Percentiles rank a stretch among this genome's conserved stretches.
phyloP scores from a whole-genome alignment of 2,329 filamentous ascomycete species.

The Elsinoe batatas region DNA sequence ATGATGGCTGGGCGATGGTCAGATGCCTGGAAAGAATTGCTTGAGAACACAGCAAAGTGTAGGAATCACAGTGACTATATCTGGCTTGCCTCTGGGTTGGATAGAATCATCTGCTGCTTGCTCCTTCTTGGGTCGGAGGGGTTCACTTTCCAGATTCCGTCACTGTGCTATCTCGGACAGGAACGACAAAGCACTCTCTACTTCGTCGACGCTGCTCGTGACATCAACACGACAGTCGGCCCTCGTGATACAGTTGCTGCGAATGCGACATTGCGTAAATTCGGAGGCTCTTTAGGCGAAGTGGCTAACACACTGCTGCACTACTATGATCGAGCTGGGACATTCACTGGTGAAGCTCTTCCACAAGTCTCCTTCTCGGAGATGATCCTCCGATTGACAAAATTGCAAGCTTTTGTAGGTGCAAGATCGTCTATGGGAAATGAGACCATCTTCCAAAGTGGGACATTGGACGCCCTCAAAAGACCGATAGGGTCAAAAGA shows the following conservation, averaged over 20 bases:
- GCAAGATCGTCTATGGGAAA: conserved; percentile 30
- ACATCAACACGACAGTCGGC: background rate
- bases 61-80: conserved; percentile 78
- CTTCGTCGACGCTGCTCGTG: conserved; percentile 12
- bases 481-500: conserved; percentile 5
- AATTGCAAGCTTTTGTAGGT: conserved; percentile 58
- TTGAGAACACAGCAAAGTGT: conserved; percentile 67
- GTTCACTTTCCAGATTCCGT: conserved; percentile 62
- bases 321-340: conserved; percentile 59
- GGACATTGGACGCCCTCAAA: conserved; percentile 42
- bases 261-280: conserved; percentile 34
- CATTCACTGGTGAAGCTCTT: conserved; percentile 55
- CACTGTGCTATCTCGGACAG: conserved; percentile 1
- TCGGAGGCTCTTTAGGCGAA: conserved; percentile 57
- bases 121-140: conserved; percentile 76
- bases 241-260: conserved; percentile 15
- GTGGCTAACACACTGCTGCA: conserved; percentile 64
- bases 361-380: conserved; percentile 64
- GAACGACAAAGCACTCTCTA: conserved; percentile 19
- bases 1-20: conserved; percentile 83
- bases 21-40: conserved; percentile 74
- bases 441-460: conserved; percentile 31
- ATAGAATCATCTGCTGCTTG: conserved; percentile 74
- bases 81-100: conserved; percentile 95
- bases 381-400: conserved; percentile 62